phyloP scores from a whole-genome alignment of 768 basidiomycete species.

The Suillus variegatus region DNA sequence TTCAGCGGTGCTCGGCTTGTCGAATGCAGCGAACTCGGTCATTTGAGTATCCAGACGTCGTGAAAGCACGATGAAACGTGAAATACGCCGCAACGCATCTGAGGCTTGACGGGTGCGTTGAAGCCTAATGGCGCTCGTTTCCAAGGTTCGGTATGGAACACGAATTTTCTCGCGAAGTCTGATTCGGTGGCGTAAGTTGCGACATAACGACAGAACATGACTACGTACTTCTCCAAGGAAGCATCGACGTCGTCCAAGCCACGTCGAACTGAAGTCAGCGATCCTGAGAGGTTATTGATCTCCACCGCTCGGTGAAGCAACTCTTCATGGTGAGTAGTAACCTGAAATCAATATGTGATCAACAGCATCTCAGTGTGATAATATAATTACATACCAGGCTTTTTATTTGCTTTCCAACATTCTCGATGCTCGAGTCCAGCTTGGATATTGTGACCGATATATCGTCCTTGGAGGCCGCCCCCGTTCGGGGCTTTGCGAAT shows the following conservation, averaged over 20 bases:
- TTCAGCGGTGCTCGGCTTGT: neutral
- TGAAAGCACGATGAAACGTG: conserved; percentile 82
- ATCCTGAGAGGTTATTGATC: conserved; percentile 68
- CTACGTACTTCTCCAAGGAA: conserved; percentile 73
- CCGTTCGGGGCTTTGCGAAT: conserved; percentile 21
- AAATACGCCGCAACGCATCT: conserved; percentile 80
- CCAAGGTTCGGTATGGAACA: conserved; percentile 76
- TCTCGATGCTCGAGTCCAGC: conserved; percentile 85
- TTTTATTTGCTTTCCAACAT: conserved; percentile 89
- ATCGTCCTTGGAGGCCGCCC: conserved; percentile 67
- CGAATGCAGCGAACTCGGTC: conserved; percentile 52
- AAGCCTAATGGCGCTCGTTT: conserved; percentile 68
- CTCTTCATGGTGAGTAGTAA: conserved; percentile 80
- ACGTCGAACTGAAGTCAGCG: conserved; percentile 63
- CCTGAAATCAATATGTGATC: conserved; percentile 41
- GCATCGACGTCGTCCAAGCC: conserved; percentile 74
- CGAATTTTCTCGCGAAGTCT: conserved; percentile 88
- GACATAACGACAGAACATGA: neutral
- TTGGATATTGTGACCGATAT: conserved; percentile 88
- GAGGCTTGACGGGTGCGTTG: conserved; percentile 81
- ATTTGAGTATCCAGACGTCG: conserved; percentile 86
- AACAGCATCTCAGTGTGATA: neutral
- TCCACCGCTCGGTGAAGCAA: conserved; percentile 81
- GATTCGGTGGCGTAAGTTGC: conserved; percentile 11
- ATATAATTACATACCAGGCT: conserved; percentile 56